Base-by-base conservation (phyloP, 345 rosid genomes). In the Murraya koenigii region DNA sequence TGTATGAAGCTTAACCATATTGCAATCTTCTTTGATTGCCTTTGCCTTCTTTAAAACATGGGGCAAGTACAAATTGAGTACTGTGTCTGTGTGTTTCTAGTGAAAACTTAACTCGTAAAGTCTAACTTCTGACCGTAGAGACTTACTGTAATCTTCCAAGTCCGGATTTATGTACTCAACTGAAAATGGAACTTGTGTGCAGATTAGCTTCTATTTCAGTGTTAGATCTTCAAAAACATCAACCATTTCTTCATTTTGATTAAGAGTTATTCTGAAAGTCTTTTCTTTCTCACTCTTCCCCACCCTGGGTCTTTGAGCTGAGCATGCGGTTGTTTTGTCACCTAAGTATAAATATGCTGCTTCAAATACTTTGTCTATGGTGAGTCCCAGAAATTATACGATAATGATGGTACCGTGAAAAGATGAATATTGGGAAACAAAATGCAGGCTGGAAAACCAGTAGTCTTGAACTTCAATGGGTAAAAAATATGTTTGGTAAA, bases 51-150 rank as follows among this genome's bases (percentile, higher is more conserved):
- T 63, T 30, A 71, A 55, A n/a, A 32, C 19, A n/a, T 72, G 76
- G 2, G 86, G 86, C 68, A 85, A 33, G 79, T 82, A 78, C 7
- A 67, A 52, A 39, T 64, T 69, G 13, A 81, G 20, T 10, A 83
- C 82, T 17, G 5, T 30, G 5, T 81, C 83, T 30, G 82, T 71
- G 76, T 79, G 58, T 23, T 82, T 74, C 83, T 71, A 71, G 66
- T 77, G 28, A 59, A 81, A 81, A 60, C 52, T 74, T 6, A 79
- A 71, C 77, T 76, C 71, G 9, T 75, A 80, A 5, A 49, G 49
- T 69, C 74, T 58, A 3, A 77, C 25, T 65, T 77, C 80, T 1
- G 80, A 22, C 49, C 49, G 49, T 5, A 26, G 20, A 25, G 14
- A n/a, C 4, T 8, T 8, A 8, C 6, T 26, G 3, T 55, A 1